These are phyloP conservation scores for Auricularia cornea DNA, from an alignment of 768 basidiomycete species.

Conservation along the genomic window DNA sequence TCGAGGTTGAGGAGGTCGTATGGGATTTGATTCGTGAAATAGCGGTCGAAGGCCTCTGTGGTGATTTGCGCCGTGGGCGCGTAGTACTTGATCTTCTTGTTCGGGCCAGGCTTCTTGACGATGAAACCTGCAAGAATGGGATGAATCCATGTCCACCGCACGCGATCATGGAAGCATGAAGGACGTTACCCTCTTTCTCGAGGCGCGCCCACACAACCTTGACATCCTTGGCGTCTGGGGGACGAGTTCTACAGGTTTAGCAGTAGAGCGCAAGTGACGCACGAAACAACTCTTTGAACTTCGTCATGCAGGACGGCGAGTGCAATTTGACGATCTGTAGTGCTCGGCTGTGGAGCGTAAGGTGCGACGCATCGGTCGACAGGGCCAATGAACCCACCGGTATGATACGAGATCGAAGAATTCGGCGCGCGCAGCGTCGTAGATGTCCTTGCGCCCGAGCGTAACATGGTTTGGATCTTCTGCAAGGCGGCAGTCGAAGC, in stretches of 20 bases:
- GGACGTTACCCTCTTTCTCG: constrained; percentile 55
- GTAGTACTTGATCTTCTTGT: neutral
- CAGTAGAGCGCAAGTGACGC: constrained; percentile 33
- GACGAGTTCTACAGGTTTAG: constrained; percentile 15
- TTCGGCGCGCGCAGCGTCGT: constrained; percentile 51
- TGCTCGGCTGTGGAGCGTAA: constrained; percentile 40
- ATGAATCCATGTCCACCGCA: neutral
- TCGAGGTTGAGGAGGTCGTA: neutral
- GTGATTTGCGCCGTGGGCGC: neutral
- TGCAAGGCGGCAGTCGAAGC: constrained; percentile 69
- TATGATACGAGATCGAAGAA: constrained; percentile 65
- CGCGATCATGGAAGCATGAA: neutral
- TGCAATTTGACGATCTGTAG: constrained; percentile 58
- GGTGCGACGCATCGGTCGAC: neutral
- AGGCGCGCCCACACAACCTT: constrained; percentile 59
- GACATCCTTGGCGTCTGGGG: constrained; percentile 48
- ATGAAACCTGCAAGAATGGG: constrained; percentile 48
- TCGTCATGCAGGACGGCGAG: constrained; percentile 31
- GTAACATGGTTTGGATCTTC: constrained; percentile 56
- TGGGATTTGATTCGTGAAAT: neutral
- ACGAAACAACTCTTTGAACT: constrained; percentile 48
- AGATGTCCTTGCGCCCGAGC: constrained; percentile 50
- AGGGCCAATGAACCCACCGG: constrained; percentile 35
- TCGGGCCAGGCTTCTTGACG: constrained; percentile 1
- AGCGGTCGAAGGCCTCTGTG: neutral